phyloP scores from a whole-genome alignment of 257 asterid species.

The Orobanche coerulescens region DNA sequence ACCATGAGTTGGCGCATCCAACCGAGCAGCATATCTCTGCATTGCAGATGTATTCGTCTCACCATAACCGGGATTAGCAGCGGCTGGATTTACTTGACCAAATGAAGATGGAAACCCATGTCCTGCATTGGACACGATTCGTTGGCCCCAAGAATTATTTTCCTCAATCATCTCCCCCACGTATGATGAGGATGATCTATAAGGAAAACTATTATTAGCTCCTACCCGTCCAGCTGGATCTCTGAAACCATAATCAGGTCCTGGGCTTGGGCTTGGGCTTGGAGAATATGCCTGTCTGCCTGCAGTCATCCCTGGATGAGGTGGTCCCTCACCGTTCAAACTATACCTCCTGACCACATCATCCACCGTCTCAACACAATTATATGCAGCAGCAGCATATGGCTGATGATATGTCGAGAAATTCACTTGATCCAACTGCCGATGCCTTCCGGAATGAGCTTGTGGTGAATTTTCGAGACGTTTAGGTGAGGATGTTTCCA shows the following conservation, averaged over 20 bases:
- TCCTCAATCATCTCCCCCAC: constrained; percentile 18
- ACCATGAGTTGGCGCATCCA: constrained; percentile 37
- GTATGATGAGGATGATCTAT: constrained; percentile 17
- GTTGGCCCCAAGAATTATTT: constrained; percentile 20
- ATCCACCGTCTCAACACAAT: constrained; percentile 11
- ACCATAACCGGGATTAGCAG: constrained; percentile 17
- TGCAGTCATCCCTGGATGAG: constrained; percentile 14
- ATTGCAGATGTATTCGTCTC: constrained; percentile 31
- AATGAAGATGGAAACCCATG: constrained; percentile 21
- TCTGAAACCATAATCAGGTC: constrained; percentile 25
- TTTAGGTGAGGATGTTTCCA: constrained; percentile 8
- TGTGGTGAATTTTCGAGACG: constrained; percentile 17
- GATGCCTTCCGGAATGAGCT: constrained; percentile 28
- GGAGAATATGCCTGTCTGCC: constrained; percentile 21
- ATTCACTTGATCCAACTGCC: constrained; percentile 16
- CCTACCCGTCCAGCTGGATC: constrained; percentile 24
- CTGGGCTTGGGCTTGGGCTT: constrained; percentile 29
- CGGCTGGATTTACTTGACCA: constrained; percentile 18
- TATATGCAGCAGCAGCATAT: constrained; percentile 20
- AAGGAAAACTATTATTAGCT: not conserved
- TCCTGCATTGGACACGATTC: not conserved
- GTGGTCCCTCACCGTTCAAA: constrained; percentile 25
- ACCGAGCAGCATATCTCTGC: constrained; percentile 48
- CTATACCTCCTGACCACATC: constrained; percentile 27
- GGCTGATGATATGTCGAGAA: constrained; percentile 22